Conservation (phyloP, 225 moss, liverwort and hornwort genomes). For the Marchantia paleacea region DNA sequence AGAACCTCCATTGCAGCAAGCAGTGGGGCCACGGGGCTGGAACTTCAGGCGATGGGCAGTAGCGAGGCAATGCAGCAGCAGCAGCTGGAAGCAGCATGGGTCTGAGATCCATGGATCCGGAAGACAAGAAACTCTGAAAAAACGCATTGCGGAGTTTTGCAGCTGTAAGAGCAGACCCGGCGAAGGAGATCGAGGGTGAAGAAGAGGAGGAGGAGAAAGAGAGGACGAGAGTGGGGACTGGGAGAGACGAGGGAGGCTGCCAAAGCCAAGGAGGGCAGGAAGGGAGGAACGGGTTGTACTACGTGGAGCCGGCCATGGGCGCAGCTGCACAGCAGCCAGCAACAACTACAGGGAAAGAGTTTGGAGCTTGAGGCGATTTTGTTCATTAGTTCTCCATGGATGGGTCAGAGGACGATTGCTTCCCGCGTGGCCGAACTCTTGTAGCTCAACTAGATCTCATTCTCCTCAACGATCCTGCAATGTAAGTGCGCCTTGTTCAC, state of each 20-base stretch:
- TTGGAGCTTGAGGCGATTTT: neutral
- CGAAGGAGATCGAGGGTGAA: neutral
- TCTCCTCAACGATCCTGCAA: conserved; percentile 38
- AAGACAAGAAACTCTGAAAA: neutral
- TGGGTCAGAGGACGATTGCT: conserved; percentile 29
- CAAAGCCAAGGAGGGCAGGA: neutral
- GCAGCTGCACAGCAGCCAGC: neutral
- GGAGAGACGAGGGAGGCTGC: neutral
- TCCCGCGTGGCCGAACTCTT: conserved; percentile 34
- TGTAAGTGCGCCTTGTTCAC: conserved; percentile 21
- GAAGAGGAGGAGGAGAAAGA: neutral
- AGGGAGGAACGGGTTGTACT: neutral
- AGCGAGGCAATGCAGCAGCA: neutral
- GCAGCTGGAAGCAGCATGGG: neutral
- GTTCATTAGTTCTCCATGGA: conserved; percentile 23
- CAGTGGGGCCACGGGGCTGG: neutral
- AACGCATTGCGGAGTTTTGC: too few species aligned
- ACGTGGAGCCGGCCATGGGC: neutral
- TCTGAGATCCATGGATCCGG: neutral
- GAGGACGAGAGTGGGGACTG: neutral
- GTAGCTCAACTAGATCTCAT: conserved; percentile 41
- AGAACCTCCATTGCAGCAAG: too few species aligned
- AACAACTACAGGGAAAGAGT: neutral
- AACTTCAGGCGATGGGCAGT: neutral
- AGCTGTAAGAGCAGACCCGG: too few species aligned